phyloP scores from a whole-genome alignment of 495 filamentous ascomycete genomes.

The Pyrenula massariospora region DNA sequence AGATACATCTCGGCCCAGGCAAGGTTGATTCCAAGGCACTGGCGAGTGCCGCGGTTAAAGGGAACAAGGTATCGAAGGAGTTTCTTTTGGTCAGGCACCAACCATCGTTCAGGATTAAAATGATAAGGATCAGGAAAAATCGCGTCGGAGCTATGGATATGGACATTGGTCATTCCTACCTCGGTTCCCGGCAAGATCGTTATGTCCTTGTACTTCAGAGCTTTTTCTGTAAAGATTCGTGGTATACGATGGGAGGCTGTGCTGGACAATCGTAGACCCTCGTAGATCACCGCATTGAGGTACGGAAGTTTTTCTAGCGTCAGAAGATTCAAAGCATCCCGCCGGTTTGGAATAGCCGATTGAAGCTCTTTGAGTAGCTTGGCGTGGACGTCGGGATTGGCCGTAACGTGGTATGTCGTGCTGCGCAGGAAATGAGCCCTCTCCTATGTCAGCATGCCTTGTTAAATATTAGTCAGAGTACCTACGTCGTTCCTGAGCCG shows the following conservation, averaged over 20 bases:
- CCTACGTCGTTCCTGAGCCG: conserved; percentile 30
- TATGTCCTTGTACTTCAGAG: conserved; percentile 7
- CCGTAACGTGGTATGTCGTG: conserved; percentile 7
- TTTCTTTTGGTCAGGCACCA: conserved; percentile 11
- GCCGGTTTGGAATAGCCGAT: conserved; percentile 10
- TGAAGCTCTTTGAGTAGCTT: conserved; percentile 15
- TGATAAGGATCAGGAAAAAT: conserved; percentile 21
- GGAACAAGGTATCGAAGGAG: conserved; percentile 13
- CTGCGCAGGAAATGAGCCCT: conserved; percentile 2
- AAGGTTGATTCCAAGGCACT: conserved; percentile 28
- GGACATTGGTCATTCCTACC: conserved; percentile 21
- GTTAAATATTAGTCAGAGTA: conserved; percentile 1
- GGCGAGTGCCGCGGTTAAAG: conserved; percentile 20
- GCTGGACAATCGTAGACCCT: conserved; percentile 26
- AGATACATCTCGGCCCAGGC: conserved; percentile 34
- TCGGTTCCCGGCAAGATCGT: conserved; percentile 22
- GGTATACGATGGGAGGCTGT: conserved; percentile 13
- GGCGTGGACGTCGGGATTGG: conserved; percentile 10
- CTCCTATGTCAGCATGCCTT: not conserved
- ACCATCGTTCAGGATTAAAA: conserved; percentile 37
- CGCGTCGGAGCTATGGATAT: conserved; percentile 16
- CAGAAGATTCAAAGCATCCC: conserved; percentile 5
- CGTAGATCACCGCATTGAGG: conserved; percentile 29
- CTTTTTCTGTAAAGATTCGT: conserved; percentile 12
- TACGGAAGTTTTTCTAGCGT: conserved; percentile 23